Conservation (phyloP, 768 basidiomycete species). For the Krasilnikovozyma curviuscula region DNA sequence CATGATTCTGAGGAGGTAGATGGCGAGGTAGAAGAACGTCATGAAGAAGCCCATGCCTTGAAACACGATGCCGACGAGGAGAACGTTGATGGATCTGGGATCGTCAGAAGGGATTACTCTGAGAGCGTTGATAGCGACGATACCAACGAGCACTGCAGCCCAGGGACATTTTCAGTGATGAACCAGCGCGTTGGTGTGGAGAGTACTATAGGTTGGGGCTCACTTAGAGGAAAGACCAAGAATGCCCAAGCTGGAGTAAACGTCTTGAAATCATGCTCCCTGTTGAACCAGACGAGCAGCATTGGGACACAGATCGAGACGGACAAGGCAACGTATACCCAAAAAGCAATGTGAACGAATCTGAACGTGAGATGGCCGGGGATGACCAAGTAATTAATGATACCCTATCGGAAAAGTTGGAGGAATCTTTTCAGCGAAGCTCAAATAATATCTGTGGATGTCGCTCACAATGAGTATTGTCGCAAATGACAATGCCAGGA, state of each 20-base stretch:
- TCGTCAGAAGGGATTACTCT: not conserved
- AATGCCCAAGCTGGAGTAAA: slow-evolving; percentile 2
- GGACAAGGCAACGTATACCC: not conserved
- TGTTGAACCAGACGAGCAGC: not conserved
- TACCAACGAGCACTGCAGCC: slow-evolving; percentile 1
- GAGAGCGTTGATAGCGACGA: not conserved
- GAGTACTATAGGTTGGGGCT: no score
- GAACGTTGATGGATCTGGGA: not conserved
- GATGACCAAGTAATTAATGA: not conserved
- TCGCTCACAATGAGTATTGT: not conserved
- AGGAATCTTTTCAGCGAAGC: not conserved
- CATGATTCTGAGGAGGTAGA: slow-evolving; percentile 2
- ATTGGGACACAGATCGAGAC: not conserved
- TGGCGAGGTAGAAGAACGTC: not conserved
- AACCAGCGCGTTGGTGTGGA: no score
- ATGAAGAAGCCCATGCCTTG: slow-evolving; percentile 2
- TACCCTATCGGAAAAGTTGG: not conserved
- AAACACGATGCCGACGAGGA: not conserved
- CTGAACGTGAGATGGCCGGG: not conserved
- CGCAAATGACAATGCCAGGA: not conserved
- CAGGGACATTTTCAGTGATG: no score
- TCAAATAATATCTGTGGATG: not conserved
- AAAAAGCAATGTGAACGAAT: not conserved
- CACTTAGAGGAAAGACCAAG: not conserved
- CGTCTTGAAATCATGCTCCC: not conserved